Percentiles rank a stretch among this genome's conserved stretches.
Conservation (phyloP, 192 early-diverging fungal species). For the Umbelopsis sp. region DNA sequence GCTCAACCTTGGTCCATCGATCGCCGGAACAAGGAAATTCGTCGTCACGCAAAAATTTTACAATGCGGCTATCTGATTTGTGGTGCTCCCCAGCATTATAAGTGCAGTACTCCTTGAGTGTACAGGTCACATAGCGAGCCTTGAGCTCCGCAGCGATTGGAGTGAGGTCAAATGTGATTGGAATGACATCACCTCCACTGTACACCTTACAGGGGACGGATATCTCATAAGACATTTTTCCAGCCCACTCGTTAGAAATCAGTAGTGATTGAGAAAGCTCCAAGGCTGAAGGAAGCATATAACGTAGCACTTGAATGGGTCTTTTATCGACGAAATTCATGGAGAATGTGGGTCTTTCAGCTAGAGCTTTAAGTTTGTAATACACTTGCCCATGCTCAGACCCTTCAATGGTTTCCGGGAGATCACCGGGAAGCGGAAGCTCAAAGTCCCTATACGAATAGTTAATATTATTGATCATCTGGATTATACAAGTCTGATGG, state of each 20-base stretch:
- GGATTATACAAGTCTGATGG: background rate
- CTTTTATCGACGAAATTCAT: conserved; percentile 41
- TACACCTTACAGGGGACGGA: conserved; percentile 51
- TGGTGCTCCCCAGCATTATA: conserved; percentile 29
- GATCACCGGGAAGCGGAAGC: conserved; percentile 55
- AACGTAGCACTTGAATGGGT: conserved; percentile 44
- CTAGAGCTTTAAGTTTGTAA: conserved; percentile 51
- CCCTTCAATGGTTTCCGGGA: conserved; percentile 58
- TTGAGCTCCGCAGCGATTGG: conserved; percentile 51
- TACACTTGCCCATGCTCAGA: conserved; percentile 48
- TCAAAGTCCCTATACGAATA: conserved; percentile 46
- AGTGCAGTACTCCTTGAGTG: conserved; percentile 58
- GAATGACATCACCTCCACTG: conserved; percentile 51
- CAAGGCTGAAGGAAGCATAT: conserved; percentile 50
- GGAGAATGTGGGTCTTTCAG: conserved; percentile 56
- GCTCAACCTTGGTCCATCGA: conserved; percentile 29
- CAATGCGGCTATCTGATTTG: conserved; percentile 1
- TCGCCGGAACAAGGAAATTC: background rate
- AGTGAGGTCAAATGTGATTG: conserved; percentile 45
- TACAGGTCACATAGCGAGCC: conserved; percentile 39
- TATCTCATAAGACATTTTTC: conserved; percentile 58
- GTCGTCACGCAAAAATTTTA: conserved; percentile 19
- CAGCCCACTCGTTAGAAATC: conserved; percentile 58
- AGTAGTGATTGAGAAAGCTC: conserved; percentile 50
- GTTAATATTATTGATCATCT: background rate